Base-by-base conservation (phyloP, 495 filamentous ascomycete species). In the Aspergillus incahuasiensis region DNA sequence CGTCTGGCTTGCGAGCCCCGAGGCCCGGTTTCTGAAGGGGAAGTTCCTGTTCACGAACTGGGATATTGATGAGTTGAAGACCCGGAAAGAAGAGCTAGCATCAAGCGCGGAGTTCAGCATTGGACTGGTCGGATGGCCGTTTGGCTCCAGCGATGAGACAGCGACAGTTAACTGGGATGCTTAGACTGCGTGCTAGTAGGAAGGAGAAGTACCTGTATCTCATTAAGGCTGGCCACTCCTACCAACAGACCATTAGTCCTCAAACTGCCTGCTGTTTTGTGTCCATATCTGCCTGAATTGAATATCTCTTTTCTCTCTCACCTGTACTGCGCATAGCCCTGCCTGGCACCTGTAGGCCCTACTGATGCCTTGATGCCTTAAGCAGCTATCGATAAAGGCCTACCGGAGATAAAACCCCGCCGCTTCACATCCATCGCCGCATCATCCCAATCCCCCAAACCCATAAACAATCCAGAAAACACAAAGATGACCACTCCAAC, bases 61-160 rank as follows among this genome's bases (percentile, higher is more conserved):
- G 79, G 79, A 82, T 46, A 74, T 74, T 61, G 64, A 68, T 5
- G 84, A 84, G 58, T 74, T 79, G 12, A 72, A 75, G 60, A 69
- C 67, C 3, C 86, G 80, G 78, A 68, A 86, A 40, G 70, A 73
- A 9, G 64, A 66, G 24, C 76, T 76, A 38, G 30, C 34, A n/a
- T 8, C 16, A 6, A 19, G 18, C 4, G 30, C 6, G 0, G 16
- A 35, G 28, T 22, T 49, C 1, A 19, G 18, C 16, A 2, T 49
- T 19, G 28, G 30, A 4, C 28, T 21, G 20, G 46, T 32, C 15
- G 46, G 46, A 30, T 49, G 46, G 46, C 46, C 46, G 46, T 49
- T 49, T 22, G 46, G 15, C 16, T 18, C n/a, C n/a, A n/a, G n/a
- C n/a, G n/a, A 2, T 6, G 6, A 18, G 30, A 38, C 0, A 19